Conservation (phyloP, 805 yeast species). For the Ogataea polymorpha region DNA sequence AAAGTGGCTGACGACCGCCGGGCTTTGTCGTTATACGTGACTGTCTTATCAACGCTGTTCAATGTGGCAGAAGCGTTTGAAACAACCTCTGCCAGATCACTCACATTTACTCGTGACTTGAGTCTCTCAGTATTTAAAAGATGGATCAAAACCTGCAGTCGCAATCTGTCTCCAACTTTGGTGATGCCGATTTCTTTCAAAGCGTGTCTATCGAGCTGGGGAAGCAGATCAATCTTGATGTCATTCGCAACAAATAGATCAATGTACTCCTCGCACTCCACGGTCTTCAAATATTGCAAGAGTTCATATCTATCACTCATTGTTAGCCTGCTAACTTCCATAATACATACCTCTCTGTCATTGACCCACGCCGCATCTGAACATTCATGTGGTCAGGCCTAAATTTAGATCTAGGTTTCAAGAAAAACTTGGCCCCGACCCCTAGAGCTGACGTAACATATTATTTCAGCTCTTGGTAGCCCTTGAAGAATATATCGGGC, state of each 20-base stretch:
- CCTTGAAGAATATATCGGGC: background rate
- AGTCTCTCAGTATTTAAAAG: slow-evolving; percentile 38
- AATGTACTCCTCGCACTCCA: slow-evolving; percentile 28
- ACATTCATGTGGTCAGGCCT: background rate
- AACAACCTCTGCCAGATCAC: slow-evolving; percentile 20
- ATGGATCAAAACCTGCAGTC: slow-evolving; percentile 58
- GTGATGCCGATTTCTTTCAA: slow-evolving; percentile 68
- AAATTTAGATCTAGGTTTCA: background rate
- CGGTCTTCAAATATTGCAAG: slow-evolving; percentile 22
- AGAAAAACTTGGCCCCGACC: background rate
- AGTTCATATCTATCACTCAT: slow-evolving; percentile 17
- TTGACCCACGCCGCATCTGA: background rate
- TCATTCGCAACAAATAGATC: slow-evolving; percentile 41
- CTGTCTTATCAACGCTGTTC: slow-evolving; percentile 14
- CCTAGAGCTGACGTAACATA: background rate
- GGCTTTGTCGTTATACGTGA: background rate
- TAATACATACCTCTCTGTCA: slow-evolving; percentile 9
- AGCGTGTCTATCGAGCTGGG: slow-evolving; percentile 60
- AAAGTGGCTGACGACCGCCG: slow-evolving; percentile 1
- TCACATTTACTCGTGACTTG: slow-evolving; percentile 18
- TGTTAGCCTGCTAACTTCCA: background rate
- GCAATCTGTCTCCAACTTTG: slow-evolving; percentile 82
- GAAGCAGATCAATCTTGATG: slow-evolving; percentile 52
- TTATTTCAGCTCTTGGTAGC: background rate
- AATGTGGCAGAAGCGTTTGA: slow-evolving; percentile 16